Conservation (phyloP, 2,329 filamentous ascomycete species). For the Cercospora sp. region DNA sequence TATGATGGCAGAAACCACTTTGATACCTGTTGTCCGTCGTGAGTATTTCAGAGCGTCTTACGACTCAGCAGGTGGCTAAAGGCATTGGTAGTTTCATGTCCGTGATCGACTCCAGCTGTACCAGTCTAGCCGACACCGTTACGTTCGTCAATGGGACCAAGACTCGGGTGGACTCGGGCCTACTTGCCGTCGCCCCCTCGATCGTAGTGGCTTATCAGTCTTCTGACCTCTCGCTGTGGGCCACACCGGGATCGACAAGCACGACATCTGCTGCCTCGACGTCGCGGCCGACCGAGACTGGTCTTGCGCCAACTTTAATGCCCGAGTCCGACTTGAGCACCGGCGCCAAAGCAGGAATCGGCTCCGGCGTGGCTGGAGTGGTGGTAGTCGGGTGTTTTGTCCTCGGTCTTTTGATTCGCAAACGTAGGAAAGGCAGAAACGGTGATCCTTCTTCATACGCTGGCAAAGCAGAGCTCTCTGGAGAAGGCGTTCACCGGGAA, state of each 20-base stretch:
- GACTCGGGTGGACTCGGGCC: background rate
- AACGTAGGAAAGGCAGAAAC: background rate
- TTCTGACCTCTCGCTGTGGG: background rate
- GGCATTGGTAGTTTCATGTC: no score
- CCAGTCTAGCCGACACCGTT: background rate
- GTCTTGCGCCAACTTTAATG: no score
- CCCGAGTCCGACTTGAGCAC: no score
- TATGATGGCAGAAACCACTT: background rate
- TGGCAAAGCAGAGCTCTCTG: background rate
- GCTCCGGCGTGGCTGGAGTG: background rate
- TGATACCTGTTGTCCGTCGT: background rate
- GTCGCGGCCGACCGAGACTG: background rate
- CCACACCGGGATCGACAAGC: background rate
- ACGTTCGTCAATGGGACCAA: background rate
- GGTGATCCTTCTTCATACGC: background rate
- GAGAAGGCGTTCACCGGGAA: background rate
- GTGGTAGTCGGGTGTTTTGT: background rate
- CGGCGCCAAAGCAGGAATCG: background rate
- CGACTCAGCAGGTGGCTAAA: no score
- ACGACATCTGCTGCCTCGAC: background rate
- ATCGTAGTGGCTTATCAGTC: background rate
- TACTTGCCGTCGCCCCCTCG: background rate
- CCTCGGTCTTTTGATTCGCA: background rate
- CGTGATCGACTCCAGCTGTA: background rate
- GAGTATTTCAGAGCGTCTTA: background rate